Percentiles rank a stretch among this genome's conserved stretches.
These are phyloP conservation scores for Xylaria sp. DNA, from an alignment of 2,329 filamentous ascomycete genomes.

Conservation along the genomic window DNA sequence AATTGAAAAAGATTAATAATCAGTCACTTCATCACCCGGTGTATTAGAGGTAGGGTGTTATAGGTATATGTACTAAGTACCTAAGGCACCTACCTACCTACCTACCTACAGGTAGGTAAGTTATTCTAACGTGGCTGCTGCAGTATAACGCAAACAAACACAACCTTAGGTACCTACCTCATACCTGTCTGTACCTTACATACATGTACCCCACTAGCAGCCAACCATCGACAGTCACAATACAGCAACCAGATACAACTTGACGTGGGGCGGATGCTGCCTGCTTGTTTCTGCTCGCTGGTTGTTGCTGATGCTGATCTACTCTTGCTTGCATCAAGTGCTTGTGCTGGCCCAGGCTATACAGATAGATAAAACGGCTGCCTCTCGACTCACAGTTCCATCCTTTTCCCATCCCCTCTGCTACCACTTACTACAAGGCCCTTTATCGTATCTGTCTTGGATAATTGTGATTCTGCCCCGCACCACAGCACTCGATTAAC, in stretches of 20 bases:
- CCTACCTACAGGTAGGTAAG: no score
- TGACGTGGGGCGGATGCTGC: background rate
- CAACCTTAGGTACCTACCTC: no score
- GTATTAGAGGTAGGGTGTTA: no score
- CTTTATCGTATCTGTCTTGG: conserved; percentile 4
- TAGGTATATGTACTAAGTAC: no score
- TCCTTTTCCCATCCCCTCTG: background rate
- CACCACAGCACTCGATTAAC: background rate
- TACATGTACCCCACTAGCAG: background rate
- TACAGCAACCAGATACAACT: no score
- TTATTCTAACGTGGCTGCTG: background rate
- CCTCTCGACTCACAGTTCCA: background rate
- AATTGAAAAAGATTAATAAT: no score
- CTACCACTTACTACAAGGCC: background rate
- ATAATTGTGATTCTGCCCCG: background rate
- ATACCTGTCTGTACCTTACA: no score
- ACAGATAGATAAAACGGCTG: background rate
- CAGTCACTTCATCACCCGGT: no score
- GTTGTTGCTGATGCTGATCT: background rate
- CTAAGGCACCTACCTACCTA: no score
- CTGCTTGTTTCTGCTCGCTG: background rate
- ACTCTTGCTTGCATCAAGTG: background rate
- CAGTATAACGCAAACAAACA: background rate
- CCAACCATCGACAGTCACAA: no score
- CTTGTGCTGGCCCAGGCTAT: no score